phyloP scores from a whole-genome alignment of 2,329 filamentous ascomycete genomes.

The Clonostachys sp. region DNA sequence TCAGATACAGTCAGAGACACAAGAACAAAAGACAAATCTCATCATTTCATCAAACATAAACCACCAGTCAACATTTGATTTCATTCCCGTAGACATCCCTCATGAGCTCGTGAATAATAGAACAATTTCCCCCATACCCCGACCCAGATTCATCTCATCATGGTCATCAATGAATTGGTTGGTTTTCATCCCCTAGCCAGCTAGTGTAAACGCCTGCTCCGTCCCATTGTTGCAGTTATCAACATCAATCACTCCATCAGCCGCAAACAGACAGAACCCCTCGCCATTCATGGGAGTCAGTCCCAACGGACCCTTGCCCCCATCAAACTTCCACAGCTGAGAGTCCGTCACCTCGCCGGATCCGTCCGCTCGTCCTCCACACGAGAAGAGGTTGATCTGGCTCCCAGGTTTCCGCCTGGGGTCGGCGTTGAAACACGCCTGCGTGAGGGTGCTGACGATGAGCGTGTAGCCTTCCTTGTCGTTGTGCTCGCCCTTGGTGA shows the following conservation, averaged over 20 bases:
- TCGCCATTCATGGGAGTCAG: conserved; percentile 39
- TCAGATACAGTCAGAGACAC: too few relatives aligned
- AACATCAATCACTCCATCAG: conserved; percentile 35
- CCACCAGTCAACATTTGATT: too few relatives aligned
- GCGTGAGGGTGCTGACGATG: conserved; percentile 51
- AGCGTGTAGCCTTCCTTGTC: conserved; percentile 36
- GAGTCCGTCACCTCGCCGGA: conserved; percentile 43
- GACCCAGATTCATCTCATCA: too few relatives aligned
- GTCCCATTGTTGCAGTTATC: conserved; percentile 33
- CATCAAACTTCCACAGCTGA: conserved; percentile 44
- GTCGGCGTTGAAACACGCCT: conserved; percentile 57
- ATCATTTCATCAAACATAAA: too few relatives aligned
- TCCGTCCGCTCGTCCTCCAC: conserved; percentile 52
- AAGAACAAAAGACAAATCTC: too few relatives aligned
- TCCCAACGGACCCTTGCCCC: conserved; percentile 30
- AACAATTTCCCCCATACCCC: too few relatives aligned
- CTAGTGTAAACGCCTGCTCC: background rate
- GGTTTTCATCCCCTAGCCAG: too few relatives aligned
- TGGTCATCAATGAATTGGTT: too few relatives aligned
- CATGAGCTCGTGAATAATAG: too few relatives aligned
- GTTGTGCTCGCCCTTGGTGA: conserved; percentile 46
- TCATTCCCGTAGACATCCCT: too few relatives aligned
- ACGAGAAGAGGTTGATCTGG: conserved; percentile 53
- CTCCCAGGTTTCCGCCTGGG: conserved; percentile 42
- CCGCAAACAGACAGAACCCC: conserved; percentile 41